These are phyloP conservation scores for Psophocarpus tetragonolobus DNA, from an alignment of 306 rosid genomes.

Conservation along the genomic window DNA sequence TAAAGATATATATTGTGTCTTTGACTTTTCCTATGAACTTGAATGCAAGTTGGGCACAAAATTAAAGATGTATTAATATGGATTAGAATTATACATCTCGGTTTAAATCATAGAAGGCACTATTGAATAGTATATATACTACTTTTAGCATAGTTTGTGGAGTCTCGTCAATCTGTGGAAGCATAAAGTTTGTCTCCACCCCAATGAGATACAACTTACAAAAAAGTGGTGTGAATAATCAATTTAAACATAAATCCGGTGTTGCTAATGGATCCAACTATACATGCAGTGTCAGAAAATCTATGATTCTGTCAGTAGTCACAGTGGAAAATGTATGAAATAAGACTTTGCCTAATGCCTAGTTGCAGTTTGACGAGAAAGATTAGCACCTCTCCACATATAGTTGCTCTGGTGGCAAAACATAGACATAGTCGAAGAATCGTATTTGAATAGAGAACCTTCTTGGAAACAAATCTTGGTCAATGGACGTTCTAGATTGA, in stretches of 20 bases:
- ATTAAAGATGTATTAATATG: neutral
- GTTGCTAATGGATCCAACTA: conserved; percentile 37
- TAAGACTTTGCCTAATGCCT: conserved; percentile 20
- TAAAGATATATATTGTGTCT: neutral
- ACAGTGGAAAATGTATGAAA: conserved; percentile 25
- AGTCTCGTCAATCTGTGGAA: conserved; percentile 34
- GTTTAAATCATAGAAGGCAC: neutral
- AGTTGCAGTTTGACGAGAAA: conserved; percentile 35
- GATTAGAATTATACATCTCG: neutral
- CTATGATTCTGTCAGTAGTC: conserved; percentile 30
- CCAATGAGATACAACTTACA: conserved; percentile 12
- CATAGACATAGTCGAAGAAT: conserved; percentile 56
- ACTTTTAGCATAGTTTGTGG: conserved; percentile 14
- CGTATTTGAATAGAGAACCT: conserved; percentile 38
- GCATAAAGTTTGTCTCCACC: conserved; percentile 37
- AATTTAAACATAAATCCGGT: conserved; percentile 22
- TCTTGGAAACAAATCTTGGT: conserved; percentile 46
- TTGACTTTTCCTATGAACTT: neutral
- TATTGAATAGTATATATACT: neutral
- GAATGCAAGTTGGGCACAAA: neutral
- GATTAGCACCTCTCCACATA: conserved; percentile 6
- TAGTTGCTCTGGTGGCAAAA: conserved; percentile 30
- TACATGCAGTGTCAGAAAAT: conserved; percentile 3
- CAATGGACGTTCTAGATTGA: conserved; percentile 49
- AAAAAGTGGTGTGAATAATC: conserved; percentile 20